phyloP scores from a whole-genome alignment of 2,329 filamentous ascomycete genomes.

The Aureobasidium sp. region DNA sequence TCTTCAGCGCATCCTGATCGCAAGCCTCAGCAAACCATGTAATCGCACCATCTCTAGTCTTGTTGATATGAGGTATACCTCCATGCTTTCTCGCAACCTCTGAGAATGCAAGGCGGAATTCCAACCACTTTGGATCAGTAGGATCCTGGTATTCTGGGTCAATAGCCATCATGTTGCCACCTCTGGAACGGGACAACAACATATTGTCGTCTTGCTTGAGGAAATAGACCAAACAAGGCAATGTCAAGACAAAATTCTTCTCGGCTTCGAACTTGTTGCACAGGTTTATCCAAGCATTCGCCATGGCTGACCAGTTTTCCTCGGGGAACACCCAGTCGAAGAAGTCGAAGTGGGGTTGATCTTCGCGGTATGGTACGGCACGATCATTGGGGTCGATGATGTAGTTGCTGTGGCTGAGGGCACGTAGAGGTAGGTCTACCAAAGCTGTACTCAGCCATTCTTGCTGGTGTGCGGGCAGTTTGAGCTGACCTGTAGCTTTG shows the following conservation, averaged over 20 bases:
- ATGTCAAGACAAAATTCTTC: constrained; percentile 9
- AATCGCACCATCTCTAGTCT: constrained; percentile 13
- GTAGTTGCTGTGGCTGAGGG: background rate
- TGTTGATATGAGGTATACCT: constrained; percentile 16
- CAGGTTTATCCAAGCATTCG: background rate
- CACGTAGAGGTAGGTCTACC: background rate
- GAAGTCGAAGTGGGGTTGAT: constrained; percentile 15
- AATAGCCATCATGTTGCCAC: constrained; percentile 14
- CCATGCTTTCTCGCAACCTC: constrained; percentile 14
- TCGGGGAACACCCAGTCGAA: constrained; percentile 16
- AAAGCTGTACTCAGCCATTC: background rate
- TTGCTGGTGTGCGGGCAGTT: background rate
- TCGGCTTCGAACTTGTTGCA: constrained; percentile 8
- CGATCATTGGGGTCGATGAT: constrained; percentile 11
- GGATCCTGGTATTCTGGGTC: constrained; percentile 14
- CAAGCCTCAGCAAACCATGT: constrained; percentile 14
- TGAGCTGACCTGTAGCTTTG: background rate
- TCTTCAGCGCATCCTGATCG: background rate
- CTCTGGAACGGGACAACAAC: constrained; percentile 6
- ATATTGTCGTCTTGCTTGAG: constrained; percentile 9
- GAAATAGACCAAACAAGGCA: constrained; percentile 16
- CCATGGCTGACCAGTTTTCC: constrained; percentile 13
- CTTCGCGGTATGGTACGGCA: constrained; percentile 8
- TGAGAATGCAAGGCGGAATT: constrained; percentile 12
- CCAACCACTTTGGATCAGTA: constrained; percentile 8